phyloP scores from a whole-genome alignment of 768 basidiomycete genomes.

The Strobilomyces dryophilus region DNA sequence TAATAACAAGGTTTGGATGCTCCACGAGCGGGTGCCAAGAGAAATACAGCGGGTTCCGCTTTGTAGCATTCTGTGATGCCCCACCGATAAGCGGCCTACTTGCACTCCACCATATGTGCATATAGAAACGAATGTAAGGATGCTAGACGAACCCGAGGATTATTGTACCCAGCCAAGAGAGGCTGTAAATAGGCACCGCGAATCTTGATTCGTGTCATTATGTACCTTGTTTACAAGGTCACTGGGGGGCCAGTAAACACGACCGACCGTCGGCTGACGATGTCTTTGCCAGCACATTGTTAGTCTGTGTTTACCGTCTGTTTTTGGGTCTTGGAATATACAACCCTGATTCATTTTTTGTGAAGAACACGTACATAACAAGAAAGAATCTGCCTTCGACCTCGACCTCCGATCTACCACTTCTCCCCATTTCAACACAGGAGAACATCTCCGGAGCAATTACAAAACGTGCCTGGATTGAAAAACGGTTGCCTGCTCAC shows the following conservation, averaged over 20 bases:
- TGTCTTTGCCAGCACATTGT: not conserved
- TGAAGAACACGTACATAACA: too few relatives aligned
- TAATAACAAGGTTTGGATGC: too few relatives aligned
- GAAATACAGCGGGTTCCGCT: not conserved
- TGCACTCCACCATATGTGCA: not conserved
- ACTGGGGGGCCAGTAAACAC: not conserved
- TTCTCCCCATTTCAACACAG: too few relatives aligned
- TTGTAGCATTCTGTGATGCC: not conserved
- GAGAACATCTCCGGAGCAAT: too few relatives aligned
- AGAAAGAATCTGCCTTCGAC: too few relatives aligned
- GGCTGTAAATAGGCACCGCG: not conserved
- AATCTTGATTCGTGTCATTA: not conserved
- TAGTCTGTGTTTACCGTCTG: too few relatives aligned
- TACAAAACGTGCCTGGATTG: too few relatives aligned
- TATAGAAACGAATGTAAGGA: not conserved
- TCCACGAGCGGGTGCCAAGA: not conserved
- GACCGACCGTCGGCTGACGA: not conserved
- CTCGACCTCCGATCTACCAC: too few relatives aligned
- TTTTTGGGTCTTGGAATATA: too few relatives aligned
- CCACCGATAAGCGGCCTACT: not conserved
- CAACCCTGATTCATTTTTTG: too few relatives aligned
- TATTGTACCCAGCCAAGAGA: not conserved
- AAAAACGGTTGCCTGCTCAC: too few relatives aligned
- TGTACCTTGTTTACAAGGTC: too few relatives aligned
- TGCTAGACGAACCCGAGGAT: not conserved